A percentile compares a stretch with the other conserved stretches of the same genome.
These are phyloP conservation scores for Larix sibirica DNA, from an alignment of 83 land plant genomes.

Conservation along the genomic window DNA sequence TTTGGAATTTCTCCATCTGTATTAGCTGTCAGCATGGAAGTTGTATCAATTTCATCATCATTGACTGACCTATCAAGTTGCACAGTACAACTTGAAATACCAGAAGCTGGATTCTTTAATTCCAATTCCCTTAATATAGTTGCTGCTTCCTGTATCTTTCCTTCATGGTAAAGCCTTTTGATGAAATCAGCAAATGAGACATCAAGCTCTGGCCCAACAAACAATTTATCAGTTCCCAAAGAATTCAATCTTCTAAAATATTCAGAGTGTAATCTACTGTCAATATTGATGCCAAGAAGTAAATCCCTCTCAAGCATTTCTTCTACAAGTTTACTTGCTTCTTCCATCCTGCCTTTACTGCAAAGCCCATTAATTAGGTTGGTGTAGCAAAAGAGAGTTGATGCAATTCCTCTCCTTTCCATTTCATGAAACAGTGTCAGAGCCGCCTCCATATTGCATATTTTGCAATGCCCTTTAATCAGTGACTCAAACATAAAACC, in stretches of 20 bases:
- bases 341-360: conserved; percentile 69
- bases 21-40: background rate
- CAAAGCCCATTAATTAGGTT: conserved; percentile 48
- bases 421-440: conserved; percentile 34
- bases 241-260: background rate
- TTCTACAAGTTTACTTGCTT: conserved; percentile 62
- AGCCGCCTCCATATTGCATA: conserved; percentile 60
- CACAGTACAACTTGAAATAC: background rate
- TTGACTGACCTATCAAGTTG: background rate
- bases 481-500: conserved; percentile 47
- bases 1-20: background rate
- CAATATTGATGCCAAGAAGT: conserved; percentile 29
- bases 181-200: conserved; percentile 46
- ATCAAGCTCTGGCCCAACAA: background rate
- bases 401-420: conserved; percentile 26
- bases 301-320: conserved; percentile 56
- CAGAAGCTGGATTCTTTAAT: background rate
- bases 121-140: conserved; percentile 46
- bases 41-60: background rate
- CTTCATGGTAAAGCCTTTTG: conserved; percentile 45
- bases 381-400: conserved; percentile 56
- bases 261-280: conserved; percentile 31
- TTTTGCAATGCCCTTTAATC: conserved; percentile 50
- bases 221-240: background rate
- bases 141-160: conserved; percentile 49